Evolutionary conservation across 495 filamentous ascomycete genomes (phyloP), one percentile per base, ranked within the genome.

Genomic region (Talaromyces liani): DNA sequence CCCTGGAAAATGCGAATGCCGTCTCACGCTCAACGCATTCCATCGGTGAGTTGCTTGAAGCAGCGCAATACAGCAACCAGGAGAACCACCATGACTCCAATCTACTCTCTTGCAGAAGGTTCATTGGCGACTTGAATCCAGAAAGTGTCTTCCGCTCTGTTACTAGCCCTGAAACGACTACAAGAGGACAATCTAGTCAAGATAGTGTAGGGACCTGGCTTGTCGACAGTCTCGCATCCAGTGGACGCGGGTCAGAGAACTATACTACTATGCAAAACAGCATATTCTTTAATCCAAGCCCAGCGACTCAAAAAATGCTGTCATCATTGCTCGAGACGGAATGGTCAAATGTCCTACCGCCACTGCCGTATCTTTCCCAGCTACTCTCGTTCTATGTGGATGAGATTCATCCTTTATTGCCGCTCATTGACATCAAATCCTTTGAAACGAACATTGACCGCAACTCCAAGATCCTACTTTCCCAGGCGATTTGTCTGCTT

Each of bases 401-500:
- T 0, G 60, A 62, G 41, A 62, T 62, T 5, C 45, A 62, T 22
- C 60, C 45, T 36, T 1, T 62, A 2, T 39, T 62, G 4, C 60
- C 60, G 7, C 10, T 62, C 16, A 54, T 62, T 27, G 29, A 62
- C 47, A 25, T 33, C 27, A 33, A 54, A 12, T 33, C 20, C 4
- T 51, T 62, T 22, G 14, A 62, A 16, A 53, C 0, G 16, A 9
- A 51, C 16, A 33, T 49, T 7, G 45, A 33, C 18, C 16, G 27
- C n/a, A 20, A 20, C 24, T 33, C 45, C 0, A 49, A 62, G 22
- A 25, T 33, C 31, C 4, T 62, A 22, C 45, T 62, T 20, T 49
- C 39, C 14, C 60, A 51, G 18, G 60, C 60, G 24, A 53, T 62
- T 29, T 62, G 60, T 41, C 25, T 62, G 2, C 24, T 49, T 33